phyloP scores from a whole-genome alignment of 306 rosid genomes.

The Acacia crassicarpa region DNA sequence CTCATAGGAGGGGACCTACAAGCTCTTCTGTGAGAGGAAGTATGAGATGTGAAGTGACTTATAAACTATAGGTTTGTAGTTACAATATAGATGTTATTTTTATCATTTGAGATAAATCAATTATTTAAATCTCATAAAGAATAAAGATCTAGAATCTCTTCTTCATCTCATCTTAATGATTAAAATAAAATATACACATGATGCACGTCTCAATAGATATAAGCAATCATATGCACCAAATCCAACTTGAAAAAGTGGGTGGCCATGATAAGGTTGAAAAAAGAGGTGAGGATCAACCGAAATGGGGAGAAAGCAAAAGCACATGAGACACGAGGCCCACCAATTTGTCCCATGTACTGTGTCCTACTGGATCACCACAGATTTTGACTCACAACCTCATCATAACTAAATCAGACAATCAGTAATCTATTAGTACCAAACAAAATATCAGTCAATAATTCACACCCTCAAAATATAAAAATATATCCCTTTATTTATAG shows the following conservation, averaged over 20 bases:
- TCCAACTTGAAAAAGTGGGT: background rate
- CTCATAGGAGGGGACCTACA: too few species aligned
- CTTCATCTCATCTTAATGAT: background rate
- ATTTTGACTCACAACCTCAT: background rate
- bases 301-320: background rate
- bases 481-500: too few species aligned
- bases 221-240: background rate
- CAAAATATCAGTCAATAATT: constrained; percentile 8
- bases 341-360: background rate
- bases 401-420: background rate
- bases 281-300: background rate
- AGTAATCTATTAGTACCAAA: background rate
- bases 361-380: background rate
- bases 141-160: background rate
- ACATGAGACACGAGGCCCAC: background rate
- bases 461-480: too few species aligned
- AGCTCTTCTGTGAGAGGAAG: too few species aligned
- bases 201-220: background rate
- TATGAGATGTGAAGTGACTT: too few species aligned
- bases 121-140: too few species aligned
- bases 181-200: background rate
- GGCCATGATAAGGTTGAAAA: background rate
- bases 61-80: too few species aligned
- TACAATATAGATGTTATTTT: too few species aligned
- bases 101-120: too few species aligned